These are phyloP conservation scores for Alternaria arbusti DNA, from an alignment of 2,329 filamentous ascomycete genomes.

Conservation along the genomic window DNA sequence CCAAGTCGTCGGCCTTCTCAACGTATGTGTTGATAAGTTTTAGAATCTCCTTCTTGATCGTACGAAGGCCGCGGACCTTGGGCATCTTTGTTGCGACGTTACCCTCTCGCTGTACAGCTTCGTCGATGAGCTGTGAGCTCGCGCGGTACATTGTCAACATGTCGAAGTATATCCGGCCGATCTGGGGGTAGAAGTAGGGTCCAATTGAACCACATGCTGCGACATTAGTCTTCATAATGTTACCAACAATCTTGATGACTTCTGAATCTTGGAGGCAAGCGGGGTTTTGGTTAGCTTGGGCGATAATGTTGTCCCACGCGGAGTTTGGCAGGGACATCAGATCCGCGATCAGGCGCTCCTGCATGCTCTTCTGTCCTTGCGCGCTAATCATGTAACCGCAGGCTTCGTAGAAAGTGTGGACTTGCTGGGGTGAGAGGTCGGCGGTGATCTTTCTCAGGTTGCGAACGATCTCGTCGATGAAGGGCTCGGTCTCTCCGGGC, in stretches of 20 bases:
- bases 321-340: slow-evolving; percentile 92
- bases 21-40: slow-evolving; percentile 99
- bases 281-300: slow-evolving; percentile 82
- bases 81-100: slow-evolving; percentile 97
- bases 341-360: slow-evolving; percentile 88
- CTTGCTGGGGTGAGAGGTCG: slow-evolving; percentile 93
- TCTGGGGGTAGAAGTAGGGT: slow-evolving; percentile 96
- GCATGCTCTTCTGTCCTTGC: slow-evolving; percentile 91
- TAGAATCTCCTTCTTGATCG: slow-evolving; percentile 98
- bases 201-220: slow-evolving; percentile 98
- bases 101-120: slow-evolving; percentile 87
- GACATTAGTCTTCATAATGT: slow-evolving; percentile 99
- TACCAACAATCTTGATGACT: slow-evolving; percentile 97
- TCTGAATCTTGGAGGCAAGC: slow-evolving; percentile 88
- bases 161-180: slow-evolving; percentile 95
- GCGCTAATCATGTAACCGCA: slow-evolving; percentile 99
- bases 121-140: slow-evolving; percentile 94
- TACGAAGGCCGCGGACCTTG: slow-evolving; percentile 90
- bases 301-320: slow-evolving; percentile 96
- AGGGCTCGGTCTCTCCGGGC: slow-evolving; percentile 91
- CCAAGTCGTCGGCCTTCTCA: slow-evolving; percentile 94
- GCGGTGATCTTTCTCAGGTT: slow-evolving; percentile 95
- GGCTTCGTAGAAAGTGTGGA: slow-evolving; percentile 98
- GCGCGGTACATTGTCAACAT: slow-evolving; percentile 99
- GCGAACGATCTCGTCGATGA: slow-evolving; percentile 97